A percentile compares a stretch with the other conserved stretches of the same genome.
These are phyloP conservation scores for Silene coronaria DNA, from an alignment of 179 eudicot genomes.

Conservation along the genomic window DNA sequence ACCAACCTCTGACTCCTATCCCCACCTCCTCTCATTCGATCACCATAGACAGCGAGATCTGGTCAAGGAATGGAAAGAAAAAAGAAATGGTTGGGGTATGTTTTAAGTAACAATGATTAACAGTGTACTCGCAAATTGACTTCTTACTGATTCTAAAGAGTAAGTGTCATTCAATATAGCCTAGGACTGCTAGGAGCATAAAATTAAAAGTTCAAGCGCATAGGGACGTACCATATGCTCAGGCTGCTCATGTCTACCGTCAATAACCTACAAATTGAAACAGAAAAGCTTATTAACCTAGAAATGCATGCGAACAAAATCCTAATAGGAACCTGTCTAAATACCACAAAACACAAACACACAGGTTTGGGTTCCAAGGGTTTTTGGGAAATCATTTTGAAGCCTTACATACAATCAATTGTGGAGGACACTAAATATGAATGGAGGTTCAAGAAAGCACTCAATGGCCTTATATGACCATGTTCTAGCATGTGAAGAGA, in stretches of 20 bases:
- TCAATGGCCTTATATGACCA: neutral
- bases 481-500: neutral
- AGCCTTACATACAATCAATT: neutral
- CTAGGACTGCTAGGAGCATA: neutral
- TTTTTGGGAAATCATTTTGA: neutral
- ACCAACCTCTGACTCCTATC: no score
- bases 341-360: neutral
- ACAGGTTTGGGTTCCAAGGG: neutral
- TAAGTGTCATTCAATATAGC: neutral
- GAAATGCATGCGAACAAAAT: neutral
- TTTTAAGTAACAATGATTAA: neutral
- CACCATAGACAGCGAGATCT: no score
- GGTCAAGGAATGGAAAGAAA: no score
- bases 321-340: neutral
- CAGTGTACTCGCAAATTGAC: neutral
- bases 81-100: neutral
- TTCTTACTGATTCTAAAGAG: neutral
- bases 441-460: neutral
- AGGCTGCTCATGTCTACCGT: conserved; percentile 42
- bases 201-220: neutral
- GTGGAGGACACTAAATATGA: neutral
- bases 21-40: no score
- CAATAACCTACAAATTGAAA: conserved; percentile 57
- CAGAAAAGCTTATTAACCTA: neutral
- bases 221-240: conserved; percentile 46